Percentiles rank a stretch among this genome's conserved stretches.
phyloP scores from a whole-genome alignment of 257 asterid genomes.

The Asclepias syriaca region DNA sequence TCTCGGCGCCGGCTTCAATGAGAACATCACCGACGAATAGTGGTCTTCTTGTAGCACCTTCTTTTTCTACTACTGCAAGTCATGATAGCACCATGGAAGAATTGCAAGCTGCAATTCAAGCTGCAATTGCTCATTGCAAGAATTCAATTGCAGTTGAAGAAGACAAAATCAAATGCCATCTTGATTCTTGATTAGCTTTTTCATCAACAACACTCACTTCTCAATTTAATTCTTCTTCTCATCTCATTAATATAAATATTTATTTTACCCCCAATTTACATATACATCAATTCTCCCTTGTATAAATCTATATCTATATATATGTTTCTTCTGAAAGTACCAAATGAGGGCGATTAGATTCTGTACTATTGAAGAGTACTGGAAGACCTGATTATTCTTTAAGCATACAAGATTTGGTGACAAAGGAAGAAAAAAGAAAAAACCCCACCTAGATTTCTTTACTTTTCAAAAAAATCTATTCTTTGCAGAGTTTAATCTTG shows the following conservation, averaged over 20 bases:
- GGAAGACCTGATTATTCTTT: background rate
- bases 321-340: background rate
- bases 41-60: conserved; percentile 57
- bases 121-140: conserved; percentile 93
- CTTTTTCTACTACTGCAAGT: conserved; percentile 26
- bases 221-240: background rate
- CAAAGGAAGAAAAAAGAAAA: no score
- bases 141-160: conserved; percentile 52
- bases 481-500: background rate
- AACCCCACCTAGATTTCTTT: background rate
- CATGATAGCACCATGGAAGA: conserved; percentile 83
- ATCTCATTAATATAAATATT: background rate
- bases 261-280: background rate
- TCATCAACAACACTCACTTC: background rate
- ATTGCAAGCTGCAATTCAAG: conserved; percentile 85
- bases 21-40: conserved; percentile 78
- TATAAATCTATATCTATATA: background rate
- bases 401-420: background rate
- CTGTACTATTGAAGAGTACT: background rate
- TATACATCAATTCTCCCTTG: background rate
- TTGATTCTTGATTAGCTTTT: conserved; percentile 19
- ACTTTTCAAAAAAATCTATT: background rate
- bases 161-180: conserved; percentile 35
- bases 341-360: background rate
- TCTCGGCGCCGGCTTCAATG: conserved; percentile 82